phyloP scores from a whole-genome alignment of 2,329 filamentous ascomycete genomes.

The Fusarium azukiicola region DNA sequence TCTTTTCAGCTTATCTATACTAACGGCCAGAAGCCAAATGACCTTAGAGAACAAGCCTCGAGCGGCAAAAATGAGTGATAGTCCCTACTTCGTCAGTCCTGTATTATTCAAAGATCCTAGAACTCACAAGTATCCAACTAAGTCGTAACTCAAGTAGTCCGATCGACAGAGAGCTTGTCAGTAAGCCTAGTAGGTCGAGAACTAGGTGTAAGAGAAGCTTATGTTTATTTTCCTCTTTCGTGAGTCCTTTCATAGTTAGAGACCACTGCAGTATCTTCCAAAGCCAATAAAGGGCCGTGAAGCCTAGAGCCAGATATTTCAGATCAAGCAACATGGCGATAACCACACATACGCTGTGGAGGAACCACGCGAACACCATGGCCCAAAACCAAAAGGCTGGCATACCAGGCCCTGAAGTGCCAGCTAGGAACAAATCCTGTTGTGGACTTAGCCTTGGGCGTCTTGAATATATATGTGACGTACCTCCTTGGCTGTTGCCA shows the following conservation, averaged over 20 bases:
- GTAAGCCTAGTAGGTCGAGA: neutral
- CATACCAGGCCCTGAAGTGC: neutral
- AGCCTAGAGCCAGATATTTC: neutral
- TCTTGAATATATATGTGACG: neutral
- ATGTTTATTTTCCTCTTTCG: neutral
- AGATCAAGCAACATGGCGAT: neutral
- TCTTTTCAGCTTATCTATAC: neutral
- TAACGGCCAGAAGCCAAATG: neutral
- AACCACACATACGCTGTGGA: neutral
- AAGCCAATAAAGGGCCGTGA: neutral
- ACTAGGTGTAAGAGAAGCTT: neutral
- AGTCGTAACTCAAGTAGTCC: neutral
- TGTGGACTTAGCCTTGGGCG: neutral
- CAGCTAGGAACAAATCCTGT: neutral
- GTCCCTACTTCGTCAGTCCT: neutral
- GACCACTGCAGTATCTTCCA: neutral
- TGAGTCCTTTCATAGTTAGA: neutral
- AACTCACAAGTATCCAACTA: neutral
- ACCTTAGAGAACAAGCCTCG: neutral
- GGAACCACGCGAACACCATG: neutral
- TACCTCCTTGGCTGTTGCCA: neutral
- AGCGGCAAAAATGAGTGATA: neutral
- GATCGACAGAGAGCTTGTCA: neutral
- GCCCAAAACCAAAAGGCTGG: neutral
- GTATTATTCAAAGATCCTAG: neutral